Conservation (phyloP, 2,329 filamentous ascomycete genomes). For the Pseudocercospora fijiensis region DNA sequence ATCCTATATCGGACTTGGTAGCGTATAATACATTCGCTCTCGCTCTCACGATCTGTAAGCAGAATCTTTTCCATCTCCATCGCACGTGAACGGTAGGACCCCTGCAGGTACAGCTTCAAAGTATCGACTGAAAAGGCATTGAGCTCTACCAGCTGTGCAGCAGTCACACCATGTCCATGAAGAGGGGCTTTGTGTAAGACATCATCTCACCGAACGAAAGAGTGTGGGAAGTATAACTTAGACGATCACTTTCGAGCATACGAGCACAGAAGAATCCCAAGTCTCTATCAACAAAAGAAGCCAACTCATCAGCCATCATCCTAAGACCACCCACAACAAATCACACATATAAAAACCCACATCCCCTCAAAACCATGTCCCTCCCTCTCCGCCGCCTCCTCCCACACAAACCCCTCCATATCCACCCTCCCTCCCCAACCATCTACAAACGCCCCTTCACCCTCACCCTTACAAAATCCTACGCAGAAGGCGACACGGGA, state of each 20-base stretch:
- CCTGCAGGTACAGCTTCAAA: not conserved
- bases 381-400: not conserved
- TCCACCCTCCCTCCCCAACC: not conserved
- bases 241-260: not conserved
- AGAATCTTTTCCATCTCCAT: not conserved
- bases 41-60: not conserved
- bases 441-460: not conserved
- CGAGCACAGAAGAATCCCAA: not conserved
- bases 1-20: conserved; percentile 1
- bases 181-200: not conserved
- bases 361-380: not conserved
- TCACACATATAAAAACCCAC: no score
- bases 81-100: conserved; percentile 2
- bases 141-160: not conserved
- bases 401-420: not conserved
- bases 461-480: not conserved
- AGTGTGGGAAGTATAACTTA: not conserved
- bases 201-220: no score
- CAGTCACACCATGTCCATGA: not conserved
- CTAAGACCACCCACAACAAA: not conserved
- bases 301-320: no score
- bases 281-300: no score
- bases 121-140: conserved; percentile 1
- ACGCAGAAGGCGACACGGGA: conserved; percentile 40
- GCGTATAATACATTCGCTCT: not conserved